Evolutionary conservation across 768 basidiomycete genomes (phyloP), one percentile per base, ranked within the genome.

Genomic region (Erythrobasidium yunnanense): DNA sequence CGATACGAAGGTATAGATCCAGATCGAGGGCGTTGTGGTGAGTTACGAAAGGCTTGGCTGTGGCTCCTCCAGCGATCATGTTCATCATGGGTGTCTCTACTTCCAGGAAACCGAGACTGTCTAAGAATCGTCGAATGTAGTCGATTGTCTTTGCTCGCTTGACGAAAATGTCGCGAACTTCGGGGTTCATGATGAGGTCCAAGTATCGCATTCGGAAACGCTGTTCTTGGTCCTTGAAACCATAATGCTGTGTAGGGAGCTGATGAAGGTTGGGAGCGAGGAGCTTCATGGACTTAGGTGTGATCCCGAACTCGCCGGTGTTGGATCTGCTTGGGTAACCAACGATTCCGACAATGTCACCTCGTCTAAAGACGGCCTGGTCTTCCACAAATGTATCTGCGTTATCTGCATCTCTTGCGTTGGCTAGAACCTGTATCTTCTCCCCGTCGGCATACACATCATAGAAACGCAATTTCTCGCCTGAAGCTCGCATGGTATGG

Each of bases 191-290:
- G 78, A 99, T 95, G 68, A 99, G 84, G 77, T 99, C 95, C 69
- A 99, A 85, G 80, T 97, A 96, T 58, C 95, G 87, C 85, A 96
- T 97, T 77, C 95, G 83, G 81, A 96, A 96, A 47, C 95, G 85
- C 35, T 88, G 89, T 78, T 97, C 95, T 76, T 90, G 88, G 77
- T 99, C 93, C 81, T 93, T 93, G 73, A 99, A 80, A 47, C 93
- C 95, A 68, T 87, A 92, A 78, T 90, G 89, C 42, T 75, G 73
- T n/a, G 66, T 68, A 60, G 93, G 93, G 11, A 97, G 82, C 76
- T 92, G 91, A 78, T 97, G 93, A 23, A 99, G 81, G 78, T 95
- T 95, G 34, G 95, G 95, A 2, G 93, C 84, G 68, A 99, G 88
- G 58, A 99, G 87, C 65, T 83, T 79, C 80, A 92, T 88, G 45